phyloP scores from a whole-genome alignment of 2,329 filamentous ascomycete species.

The Hypomyces rosellus region DNA sequence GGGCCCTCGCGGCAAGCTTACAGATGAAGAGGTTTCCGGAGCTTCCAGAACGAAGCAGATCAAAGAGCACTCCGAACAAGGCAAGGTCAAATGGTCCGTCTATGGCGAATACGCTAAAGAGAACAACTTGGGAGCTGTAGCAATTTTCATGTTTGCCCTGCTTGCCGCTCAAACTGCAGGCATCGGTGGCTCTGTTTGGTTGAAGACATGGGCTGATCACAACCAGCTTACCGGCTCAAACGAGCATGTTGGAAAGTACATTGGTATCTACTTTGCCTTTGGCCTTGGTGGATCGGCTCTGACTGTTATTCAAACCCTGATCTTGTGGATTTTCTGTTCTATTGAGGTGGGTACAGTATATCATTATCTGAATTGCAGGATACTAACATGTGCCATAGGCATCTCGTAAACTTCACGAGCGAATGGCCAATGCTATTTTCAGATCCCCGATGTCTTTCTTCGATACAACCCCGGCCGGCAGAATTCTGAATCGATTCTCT shows the following conservation, averaged over 20 bases:
- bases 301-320: constrained; percentile 85
- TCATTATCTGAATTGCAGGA: too few relatives aligned
- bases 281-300: constrained; percentile 80
- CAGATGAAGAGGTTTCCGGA: constrained; percentile 72
- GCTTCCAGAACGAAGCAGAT: constrained; percentile 72
- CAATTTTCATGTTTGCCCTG: constrained; percentile 70
- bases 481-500: constrained; percentile 94
- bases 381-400: constrained; percentile 35
- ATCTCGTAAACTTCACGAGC: constrained; percentile 90
- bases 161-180: constrained; percentile 74
- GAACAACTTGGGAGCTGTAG: constrained; percentile 80
- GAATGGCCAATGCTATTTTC: constrained; percentile 97
- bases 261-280: constrained; percentile 93
- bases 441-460: constrained; percentile 98
- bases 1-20: constrained; percentile 75
- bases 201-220: constrained; percentile 83
- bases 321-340: constrained; percentile 98
- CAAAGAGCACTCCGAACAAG: constrained; percentile 87
- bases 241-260: constrained; percentile 75
- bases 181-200: constrained; percentile 83
- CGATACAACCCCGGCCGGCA: constrained; percentile 91
- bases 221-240: constrained; percentile 67
- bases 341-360: constrained; percentile 55
- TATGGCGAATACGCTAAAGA: constrained; percentile 93
- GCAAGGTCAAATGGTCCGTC: constrained; percentile 93